phyloP scores from a whole-genome alignment of 2,329 filamentous ascomycete species.

The Fusarium sp. region DNA sequence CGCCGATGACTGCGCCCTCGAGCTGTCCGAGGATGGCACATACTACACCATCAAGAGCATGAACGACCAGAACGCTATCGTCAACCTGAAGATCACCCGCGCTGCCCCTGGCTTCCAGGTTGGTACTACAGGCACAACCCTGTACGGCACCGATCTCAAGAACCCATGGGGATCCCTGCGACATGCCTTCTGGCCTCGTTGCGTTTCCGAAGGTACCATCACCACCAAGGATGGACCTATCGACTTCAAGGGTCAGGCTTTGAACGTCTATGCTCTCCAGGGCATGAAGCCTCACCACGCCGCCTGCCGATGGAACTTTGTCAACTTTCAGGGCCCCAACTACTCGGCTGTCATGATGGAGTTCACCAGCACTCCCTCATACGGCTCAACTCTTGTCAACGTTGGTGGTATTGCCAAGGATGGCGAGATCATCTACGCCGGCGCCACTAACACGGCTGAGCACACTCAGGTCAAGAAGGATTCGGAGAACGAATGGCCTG shows the following conservation, averaged over 20 bases:
- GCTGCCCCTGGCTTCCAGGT: slow-evolving; percentile 83
- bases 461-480: slow-evolving; percentile 80
- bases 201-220: slow-evolving; percentile 83
- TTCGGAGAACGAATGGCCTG: slow-evolving; percentile 85
- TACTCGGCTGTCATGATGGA: slow-evolving; percentile 96
- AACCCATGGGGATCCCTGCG: slow-evolving; percentile 94
- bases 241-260: slow-evolving; percentile 81
- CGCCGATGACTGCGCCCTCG: slow-evolving; percentile 85
- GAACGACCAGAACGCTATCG: slow-evolving; percentile 80
- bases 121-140: slow-evolving; percentile 84
- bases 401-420: slow-evolving; percentile 87
- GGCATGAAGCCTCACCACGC: slow-evolving; percentile 99
- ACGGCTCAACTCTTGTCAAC: slow-evolving; percentile 84
- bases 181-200: slow-evolving; percentile 95
- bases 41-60: slow-evolving; percentile 91
- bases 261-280: slow-evolving; percentile 88
- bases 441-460: slow-evolving; percentile 70
- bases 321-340: slow-evolving; percentile 86
- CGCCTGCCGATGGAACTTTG: slow-evolving; percentile 92
- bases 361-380: slow-evolving; percentile 92
- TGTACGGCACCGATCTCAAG: slow-evolving; percentile 85
- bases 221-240: slow-evolving; percentile 83
- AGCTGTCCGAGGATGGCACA: slow-evolving; percentile 85
- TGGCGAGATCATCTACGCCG: slow-evolving; percentile 80
- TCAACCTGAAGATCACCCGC: slow-evolving; percentile 86